Evolutionary conservation across 1,139 yeast genomes (phyloP).

Genomic region (Diutina catenulata): DNA sequence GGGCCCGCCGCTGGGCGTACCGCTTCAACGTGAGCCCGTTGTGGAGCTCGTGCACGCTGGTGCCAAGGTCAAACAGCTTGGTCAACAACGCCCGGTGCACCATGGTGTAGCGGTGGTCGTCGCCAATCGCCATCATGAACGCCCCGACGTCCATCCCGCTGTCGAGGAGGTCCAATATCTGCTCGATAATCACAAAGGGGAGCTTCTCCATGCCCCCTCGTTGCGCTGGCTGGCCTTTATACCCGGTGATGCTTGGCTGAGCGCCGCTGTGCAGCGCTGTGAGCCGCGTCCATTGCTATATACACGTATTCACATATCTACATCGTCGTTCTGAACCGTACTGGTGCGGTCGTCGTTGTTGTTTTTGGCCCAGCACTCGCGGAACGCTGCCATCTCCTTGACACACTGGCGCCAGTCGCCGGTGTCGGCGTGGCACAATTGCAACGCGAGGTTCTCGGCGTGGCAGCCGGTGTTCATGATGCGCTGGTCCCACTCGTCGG

Average conservation of each 20-base stretch:
- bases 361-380: slow-evolving; percentile 54
- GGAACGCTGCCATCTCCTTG: slow-evolving; percentile 55
- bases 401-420: slow-evolving; percentile 71
- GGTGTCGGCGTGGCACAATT: slow-evolving; percentile 68
- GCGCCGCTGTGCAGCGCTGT: neutral
- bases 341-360: slow-evolving; percentile 44
- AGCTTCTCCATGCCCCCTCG: neutral
- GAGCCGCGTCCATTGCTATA: neutral
- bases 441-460: slow-evolving; percentile 53
- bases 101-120: neutral
- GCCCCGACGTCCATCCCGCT: neutral
- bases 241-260: slow-evolving; percentile 12
- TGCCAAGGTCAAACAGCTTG: neutral
- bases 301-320: neutral
- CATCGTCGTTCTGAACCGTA: slow-evolving; percentile 27
- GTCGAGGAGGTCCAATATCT: neutral
- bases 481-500: slow-evolving; percentile 68
- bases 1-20: neutral
- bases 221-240: slow-evolving; percentile 23
- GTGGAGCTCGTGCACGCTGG: neutral
- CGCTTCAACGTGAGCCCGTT: neutral
- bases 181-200: neutral
- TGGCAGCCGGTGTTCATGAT: slow-evolving; percentile 67
- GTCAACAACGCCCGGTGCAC: neutral
- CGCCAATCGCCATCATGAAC: neutral